Evolutionary conservation across 2,329 filamentous ascomycete genomes (phyloP), one percentile per base, ranked within the genome.

Genomic region (Sodiomyces alkalinus): DNA sequence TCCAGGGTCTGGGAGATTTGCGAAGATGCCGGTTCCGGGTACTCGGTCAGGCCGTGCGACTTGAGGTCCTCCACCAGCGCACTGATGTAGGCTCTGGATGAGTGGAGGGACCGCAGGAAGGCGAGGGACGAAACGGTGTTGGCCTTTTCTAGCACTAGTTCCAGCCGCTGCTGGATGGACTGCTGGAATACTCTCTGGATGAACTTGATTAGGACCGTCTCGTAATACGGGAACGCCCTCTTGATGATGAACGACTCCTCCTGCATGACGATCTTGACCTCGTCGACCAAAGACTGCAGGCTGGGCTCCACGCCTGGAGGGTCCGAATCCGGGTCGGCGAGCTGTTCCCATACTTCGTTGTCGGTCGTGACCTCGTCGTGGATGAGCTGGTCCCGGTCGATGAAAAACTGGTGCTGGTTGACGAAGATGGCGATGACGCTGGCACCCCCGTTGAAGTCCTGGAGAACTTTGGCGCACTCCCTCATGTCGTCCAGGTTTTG

Each of bases 361-460:
- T 90, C 81, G 9, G 71, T 68, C 3, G 67, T 68, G 11, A 92
- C 72, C 48, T 93, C 86, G 43, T 93, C 86, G 1, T 78, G 80
- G 27, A 93, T 77, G 32, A 98, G 62, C 50, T 96, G 87, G 40
- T 85, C 90, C 16, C 86, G 69, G 48, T 96, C 90, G 46, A 98
- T 94, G 56, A 98, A 98, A 64, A 98, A 98, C 46, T 93, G 85
- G 55, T 98, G 92, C 51, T 98, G 90, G 48, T 98, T 98, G 46
- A 98, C 87, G 51, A 96, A 98, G 8, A 87, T 66, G 10, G 82
- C 87, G 52, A 94, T 92, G 34, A 96, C 90, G 48, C 86, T 96
- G 32, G 83, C 75, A 28, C 90, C 90, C 29, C 90, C 85, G 50
- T 87, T 93, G 63, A 98, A 98, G 53, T 96, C 90, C 48, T 90